phyloP scores from a whole-genome alignment of 129 eudicot genomes.

The Flaveria linearis region DNA sequence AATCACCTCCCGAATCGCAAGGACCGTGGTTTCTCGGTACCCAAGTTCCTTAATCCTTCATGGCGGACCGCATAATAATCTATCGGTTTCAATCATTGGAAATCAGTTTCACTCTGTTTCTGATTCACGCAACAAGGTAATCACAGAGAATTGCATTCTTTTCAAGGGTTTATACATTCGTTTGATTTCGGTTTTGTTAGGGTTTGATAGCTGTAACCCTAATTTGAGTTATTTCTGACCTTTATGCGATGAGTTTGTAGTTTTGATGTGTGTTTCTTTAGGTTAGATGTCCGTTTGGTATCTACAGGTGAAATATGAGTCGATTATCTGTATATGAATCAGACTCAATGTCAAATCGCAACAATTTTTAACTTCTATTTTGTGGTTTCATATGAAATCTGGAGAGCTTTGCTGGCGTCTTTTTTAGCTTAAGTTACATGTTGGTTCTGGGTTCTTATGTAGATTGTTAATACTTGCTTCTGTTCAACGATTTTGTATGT shows the following conservation, averaged over 20 bases:
- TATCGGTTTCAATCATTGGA: constrained; percentile 29
- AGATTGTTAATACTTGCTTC: background rate
- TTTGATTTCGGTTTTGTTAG: constrained; percentile 43
- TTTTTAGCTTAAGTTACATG: constrained; percentile 11
- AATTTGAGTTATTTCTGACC: too few species aligned
- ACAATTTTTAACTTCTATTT: background rate
- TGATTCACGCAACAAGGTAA: constrained; percentile 42
- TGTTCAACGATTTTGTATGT: background rate
- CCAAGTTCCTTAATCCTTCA: constrained; percentile 38
- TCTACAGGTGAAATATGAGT: background rate
- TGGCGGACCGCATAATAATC: constrained; percentile 32
- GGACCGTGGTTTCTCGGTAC: constrained; percentile 43
- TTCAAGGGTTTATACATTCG: background rate
- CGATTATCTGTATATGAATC: background rate
- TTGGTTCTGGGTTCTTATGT: background rate
- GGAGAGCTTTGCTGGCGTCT: background rate
- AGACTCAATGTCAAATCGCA: background rate
- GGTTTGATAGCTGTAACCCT: constrained; percentile 13
- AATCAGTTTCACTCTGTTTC: constrained; percentile 39
- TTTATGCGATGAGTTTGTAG: background rate
- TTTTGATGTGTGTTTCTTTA: background rate
- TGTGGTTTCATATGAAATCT: constrained; percentile 5
- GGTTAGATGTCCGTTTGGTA: background rate
- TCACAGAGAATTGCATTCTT: background rate
- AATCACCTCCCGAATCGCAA: constrained; percentile 46